Evolutionary conservation across 2,329 filamentous ascomycete genomes (phyloP), one percentile per base, ranked within the genome.

Genomic region (Xylaria sp.): DNA sequence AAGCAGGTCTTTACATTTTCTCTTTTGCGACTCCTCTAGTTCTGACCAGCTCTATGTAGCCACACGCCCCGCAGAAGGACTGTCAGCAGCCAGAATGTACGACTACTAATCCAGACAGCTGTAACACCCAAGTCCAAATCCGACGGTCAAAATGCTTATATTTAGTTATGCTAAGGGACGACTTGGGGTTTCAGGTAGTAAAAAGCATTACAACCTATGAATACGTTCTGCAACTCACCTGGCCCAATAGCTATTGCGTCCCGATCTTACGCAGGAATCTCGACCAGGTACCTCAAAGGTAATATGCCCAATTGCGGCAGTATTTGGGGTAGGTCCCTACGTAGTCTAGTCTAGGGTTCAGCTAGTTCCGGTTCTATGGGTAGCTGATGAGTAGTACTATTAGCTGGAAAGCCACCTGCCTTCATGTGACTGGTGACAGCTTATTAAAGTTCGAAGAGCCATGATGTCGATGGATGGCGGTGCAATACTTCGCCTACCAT

Each of bases 381-480:
- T 28, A 50, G 30, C 50, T 39, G 45, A 39, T 43, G 41, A 36
- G 23, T 13, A 50, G 45, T 30, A n/a, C 36, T 18, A 32, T 32
- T 36, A 59, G 53, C 60, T 46, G 13, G 32, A 25, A 66, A 59
- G 45, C 64, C 60, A 63, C 39, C 15, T 45, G 18, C 36, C 3
- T 53, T 52, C 55, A 63, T 57, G 53, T 56, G 41, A 59, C 20
- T 39, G 9, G n/a, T 50, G 43, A 36, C 32, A 58, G 32, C 39
- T 45, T 56, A 45, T 39, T 23, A 7, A 28, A 25, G 25, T 18
- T 50, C 28, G 46, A 30, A 6, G 28, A 34, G 18, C 9, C 13
- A 52, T 20, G 34, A 43, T 32, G 39, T 41, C 41, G 41, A 57
- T 57, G 30, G 34, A 66, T 48, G 52, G 52, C 50, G 43, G 50